A percentile compares a stretch with the other conserved stretches of the same genome.
Evolutionary conservation across 2,329 filamentous ascomycete genomes (phyloP).

Genomic region (Alternaria sp.): DNA sequence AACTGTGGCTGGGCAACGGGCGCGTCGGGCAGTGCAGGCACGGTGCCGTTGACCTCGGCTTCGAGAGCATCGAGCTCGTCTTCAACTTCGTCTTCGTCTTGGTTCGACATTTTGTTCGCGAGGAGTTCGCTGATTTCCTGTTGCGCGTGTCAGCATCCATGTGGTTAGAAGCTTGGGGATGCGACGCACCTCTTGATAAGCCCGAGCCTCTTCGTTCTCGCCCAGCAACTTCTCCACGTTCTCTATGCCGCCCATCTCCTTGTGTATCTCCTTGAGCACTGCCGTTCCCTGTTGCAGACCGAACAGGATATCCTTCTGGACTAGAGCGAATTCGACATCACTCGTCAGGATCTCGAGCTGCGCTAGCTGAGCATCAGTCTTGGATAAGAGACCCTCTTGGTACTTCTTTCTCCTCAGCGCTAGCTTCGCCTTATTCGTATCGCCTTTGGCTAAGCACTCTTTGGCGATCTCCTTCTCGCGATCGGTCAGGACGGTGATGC

Average conservation of each 20-base stretch:
- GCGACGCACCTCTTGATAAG: conserved; percentile 79
- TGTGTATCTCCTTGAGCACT: conserved; percentile 88
- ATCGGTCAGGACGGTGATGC: conserved; percentile 83
- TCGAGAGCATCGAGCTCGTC: conserved; percentile 88
- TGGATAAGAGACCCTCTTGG: conserved; percentile 84
- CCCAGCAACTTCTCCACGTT: conserved; percentile 95
- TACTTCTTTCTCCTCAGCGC: conserved; percentile 96
- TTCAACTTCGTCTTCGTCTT: conserved; percentile 97
- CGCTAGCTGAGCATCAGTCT: conserved; percentile 92
- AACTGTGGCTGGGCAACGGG: conserved; percentile 43
- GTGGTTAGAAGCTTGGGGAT: not conserved
- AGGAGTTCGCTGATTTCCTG: conserved; percentile 94
- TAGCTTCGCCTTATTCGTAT: conserved; percentile 82
- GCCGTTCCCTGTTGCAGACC: conserved; percentile 89
- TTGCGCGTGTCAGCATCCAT: conserved; percentile 8
- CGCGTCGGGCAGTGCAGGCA: conserved; percentile 46
- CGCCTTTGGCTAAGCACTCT: conserved; percentile 78
- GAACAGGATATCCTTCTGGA: conserved; percentile 95
- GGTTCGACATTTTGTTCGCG: conserved; percentile 83
- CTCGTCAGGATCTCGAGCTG: conserved; percentile 88
- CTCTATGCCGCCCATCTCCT: conserved; percentile 94
- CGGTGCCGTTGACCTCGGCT: conserved; percentile 60
- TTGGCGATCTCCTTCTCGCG: conserved; percentile 87
- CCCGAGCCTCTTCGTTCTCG: conserved; percentile 86
- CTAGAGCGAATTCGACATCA: conserved; percentile 92